phyloP scores from a whole-genome alignment of 495 filamentous ascomycete genomes.

The Xylaria venustula region DNA sequence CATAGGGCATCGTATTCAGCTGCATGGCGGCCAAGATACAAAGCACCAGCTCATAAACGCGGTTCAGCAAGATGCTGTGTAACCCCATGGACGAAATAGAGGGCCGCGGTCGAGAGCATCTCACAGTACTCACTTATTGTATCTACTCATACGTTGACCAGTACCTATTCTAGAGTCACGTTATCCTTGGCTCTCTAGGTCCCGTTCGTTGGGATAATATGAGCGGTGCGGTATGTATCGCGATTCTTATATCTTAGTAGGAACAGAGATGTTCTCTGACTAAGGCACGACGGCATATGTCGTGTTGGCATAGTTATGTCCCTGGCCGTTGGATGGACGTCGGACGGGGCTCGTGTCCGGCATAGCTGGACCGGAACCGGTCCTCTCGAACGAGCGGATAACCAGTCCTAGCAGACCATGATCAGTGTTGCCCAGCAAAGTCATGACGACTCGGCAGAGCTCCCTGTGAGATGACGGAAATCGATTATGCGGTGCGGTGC shows the following conservation, averaged over 20 bases:
- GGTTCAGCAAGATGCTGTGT: slow-evolving; percentile 3
- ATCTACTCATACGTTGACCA: too few relatives aligned
- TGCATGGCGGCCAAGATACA: slow-evolving; percentile 2
- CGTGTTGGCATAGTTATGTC: not conserved
- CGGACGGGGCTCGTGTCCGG: not conserved
- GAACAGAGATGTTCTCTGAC: not conserved
- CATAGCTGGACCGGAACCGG: slow-evolving; percentile 7
- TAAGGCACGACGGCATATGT: not conserved
- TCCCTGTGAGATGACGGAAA: not conserved
- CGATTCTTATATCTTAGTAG: not conserved
- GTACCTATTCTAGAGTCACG: too few relatives aligned
- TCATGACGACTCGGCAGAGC: not conserved
- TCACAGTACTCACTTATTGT: not conserved
- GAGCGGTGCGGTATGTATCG: not conserved
- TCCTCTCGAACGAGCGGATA: not conserved
- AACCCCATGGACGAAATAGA: not conserved
- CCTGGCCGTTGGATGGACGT: slow-evolving; percentile 2
- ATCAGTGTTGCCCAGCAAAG: slow-evolving; percentile 4
- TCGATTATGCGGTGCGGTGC: not conserved
- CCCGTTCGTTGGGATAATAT: not conserved
- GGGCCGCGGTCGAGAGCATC: not conserved
- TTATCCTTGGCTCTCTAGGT: too few relatives aligned
- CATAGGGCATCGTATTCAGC: not conserved
- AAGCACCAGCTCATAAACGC: not conserved
- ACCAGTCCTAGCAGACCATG: not conserved